Conservation (phyloP, 2,329 filamentous ascomycete genomes). For the Huntiella decipiens region DNA sequence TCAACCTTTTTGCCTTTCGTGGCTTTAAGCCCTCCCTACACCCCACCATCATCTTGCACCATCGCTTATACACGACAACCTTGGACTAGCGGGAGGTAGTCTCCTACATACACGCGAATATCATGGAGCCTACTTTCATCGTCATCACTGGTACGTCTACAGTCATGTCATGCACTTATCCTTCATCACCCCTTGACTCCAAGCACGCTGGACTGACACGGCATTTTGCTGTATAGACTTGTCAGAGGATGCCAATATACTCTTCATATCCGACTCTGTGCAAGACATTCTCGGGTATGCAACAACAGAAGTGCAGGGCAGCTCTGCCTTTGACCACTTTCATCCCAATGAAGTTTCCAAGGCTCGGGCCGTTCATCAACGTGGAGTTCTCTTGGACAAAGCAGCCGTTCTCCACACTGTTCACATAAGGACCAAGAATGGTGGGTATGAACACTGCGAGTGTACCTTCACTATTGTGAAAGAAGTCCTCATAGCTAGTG, state of each 20-base stretch:
- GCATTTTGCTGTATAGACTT: slow-evolving; percentile 34
- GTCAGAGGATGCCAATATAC: slow-evolving; percentile 53
- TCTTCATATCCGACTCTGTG: slow-evolving; percentile 71
- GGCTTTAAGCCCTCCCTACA: too few species aligned
- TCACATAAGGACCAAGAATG: slow-evolving; percentile 5
- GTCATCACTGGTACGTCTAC: slow-evolving; percentile 59
- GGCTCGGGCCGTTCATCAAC: slow-evolving; percentile 52
- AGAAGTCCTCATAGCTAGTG: slow-evolving; percentile 71
- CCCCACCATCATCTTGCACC: too few species aligned
- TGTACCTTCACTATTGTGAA: slow-evolving; percentile 81
- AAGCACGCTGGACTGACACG: slow-evolving; percentile 3
- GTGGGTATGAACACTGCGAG: slow-evolving; percentile 56
- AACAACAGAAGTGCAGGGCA: slow-evolving; percentile 55
- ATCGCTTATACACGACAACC: too few species aligned
- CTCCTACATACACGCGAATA: slow-evolving; percentile 9
- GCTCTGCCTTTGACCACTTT: slow-evolving; percentile 71
- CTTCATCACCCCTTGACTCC: not conserved
- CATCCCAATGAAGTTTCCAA: slow-evolving; percentile 63
- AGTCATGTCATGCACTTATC: not conserved
- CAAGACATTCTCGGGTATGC: slow-evolving; percentile 65
- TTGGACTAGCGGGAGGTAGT: too few species aligned
- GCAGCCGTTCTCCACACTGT: slow-evolving; percentile 51
- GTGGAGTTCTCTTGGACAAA: slow-evolving; percentile 61
- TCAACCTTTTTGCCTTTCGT: too few species aligned
- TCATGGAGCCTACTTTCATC: slow-evolving; percentile 76